These are phyloP conservation scores for Septoria linicola DNA, from an alignment of 2,329 filamentous ascomycete genomes.

Conservation along the genomic window DNA sequence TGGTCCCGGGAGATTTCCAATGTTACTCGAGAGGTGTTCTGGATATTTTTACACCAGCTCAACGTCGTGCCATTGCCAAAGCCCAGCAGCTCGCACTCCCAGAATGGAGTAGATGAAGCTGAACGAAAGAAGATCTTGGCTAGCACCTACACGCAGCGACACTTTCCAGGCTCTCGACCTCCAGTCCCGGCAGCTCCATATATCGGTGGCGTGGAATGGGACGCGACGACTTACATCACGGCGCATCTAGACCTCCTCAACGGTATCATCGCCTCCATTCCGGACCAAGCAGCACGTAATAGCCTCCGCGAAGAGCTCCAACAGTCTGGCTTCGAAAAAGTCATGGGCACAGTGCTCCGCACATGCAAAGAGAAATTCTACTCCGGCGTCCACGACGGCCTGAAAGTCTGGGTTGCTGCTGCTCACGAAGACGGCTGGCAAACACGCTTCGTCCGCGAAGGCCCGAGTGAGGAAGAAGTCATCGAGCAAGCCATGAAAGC, in stretches of 20 bases:
- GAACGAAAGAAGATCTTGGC: conserved; percentile 28
- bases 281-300: conserved; percentile 70
- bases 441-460: conserved; percentile 74
- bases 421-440: conserved; percentile 87
- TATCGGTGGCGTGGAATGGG: conserved; percentile 97
- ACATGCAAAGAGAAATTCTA: conserved; percentile 99
- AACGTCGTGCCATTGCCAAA: conserved; percentile 74
- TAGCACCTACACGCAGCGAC: conserved; percentile 55
- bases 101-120: conserved; percentile 16
- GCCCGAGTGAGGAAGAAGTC: conserved; percentile 52
- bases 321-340: conserved; percentile 86
- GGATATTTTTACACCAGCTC: conserved; percentile 95
- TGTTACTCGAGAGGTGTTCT: conserved; percentile 97
- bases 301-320: conserved; percentile 71
- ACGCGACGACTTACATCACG: conserved; percentile 93
- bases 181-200: conserved; percentile 94
- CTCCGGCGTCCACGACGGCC: conserved; percentile 80
- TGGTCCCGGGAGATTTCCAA: conserved; percentile 92
- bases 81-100: conserved; percentile 30
- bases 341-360: conserved; percentile 78
- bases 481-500: conserved; percentile 43
- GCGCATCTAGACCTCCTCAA: conserved; percentile 92
- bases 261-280: conserved; percentile 79
- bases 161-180: conserved; percentile 82
- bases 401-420: conserved; percentile 87